These are phyloP conservation scores for Chlamydomonas asymmetrica DNA, from an alignment of 139 green algal genomes.

Conservation along the genomic window DNA sequence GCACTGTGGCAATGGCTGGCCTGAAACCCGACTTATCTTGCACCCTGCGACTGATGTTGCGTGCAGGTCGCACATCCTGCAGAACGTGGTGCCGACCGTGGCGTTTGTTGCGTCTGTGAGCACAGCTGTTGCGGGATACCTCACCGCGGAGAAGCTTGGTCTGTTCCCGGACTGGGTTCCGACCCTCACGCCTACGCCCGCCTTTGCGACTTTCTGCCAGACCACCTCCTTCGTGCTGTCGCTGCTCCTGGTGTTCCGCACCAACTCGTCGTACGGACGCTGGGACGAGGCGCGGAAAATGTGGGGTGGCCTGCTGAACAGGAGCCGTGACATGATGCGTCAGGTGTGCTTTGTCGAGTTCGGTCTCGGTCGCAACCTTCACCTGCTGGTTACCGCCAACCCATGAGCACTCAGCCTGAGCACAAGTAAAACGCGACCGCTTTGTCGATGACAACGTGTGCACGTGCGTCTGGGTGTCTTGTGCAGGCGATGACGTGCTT, in stretches of 20 bases:
- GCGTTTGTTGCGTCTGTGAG: slow-evolving; percentile 19
- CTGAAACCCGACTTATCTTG: too few relatives aligned
- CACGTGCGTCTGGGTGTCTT: too few relatives aligned
- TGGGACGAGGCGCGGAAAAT: slow-evolving; percentile 64
- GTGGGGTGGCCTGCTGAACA: slow-evolving; percentile 61
- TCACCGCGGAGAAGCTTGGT: slow-evolving; percentile 17
- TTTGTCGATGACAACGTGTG: too few relatives aligned
- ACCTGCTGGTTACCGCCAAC: too few relatives aligned
- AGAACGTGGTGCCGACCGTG: slow-evolving; percentile 39
- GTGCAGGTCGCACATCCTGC: slow-evolving; percentile 42
- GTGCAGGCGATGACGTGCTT: slow-evolving; percentile 19
- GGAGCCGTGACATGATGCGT: slow-evolving; percentile 53
- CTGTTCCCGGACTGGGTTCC: slow-evolving; percentile 20
- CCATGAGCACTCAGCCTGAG: too few relatives aligned
- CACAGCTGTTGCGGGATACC: slow-evolving; percentile 27
- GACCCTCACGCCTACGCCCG: slow-evolving; percentile 13
- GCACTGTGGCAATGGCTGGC: not conserved
- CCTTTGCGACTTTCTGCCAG: slow-evolving; percentile 25
- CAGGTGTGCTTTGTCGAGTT: slow-evolving; percentile 27
- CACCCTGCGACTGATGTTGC: too few relatives aligned
- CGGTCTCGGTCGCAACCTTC: not conserved
- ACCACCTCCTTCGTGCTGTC: slow-evolving; percentile 46
- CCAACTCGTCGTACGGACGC: slow-evolving; percentile 42
- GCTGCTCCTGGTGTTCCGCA: slow-evolving; percentile 46
- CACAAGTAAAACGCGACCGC: too few relatives aligned